Percentiles rank a stretch among this genome's conserved stretches.
Conservation (phyloP, 352 stramenopile genomes). For the Phytophthora fragariae region DNA sequence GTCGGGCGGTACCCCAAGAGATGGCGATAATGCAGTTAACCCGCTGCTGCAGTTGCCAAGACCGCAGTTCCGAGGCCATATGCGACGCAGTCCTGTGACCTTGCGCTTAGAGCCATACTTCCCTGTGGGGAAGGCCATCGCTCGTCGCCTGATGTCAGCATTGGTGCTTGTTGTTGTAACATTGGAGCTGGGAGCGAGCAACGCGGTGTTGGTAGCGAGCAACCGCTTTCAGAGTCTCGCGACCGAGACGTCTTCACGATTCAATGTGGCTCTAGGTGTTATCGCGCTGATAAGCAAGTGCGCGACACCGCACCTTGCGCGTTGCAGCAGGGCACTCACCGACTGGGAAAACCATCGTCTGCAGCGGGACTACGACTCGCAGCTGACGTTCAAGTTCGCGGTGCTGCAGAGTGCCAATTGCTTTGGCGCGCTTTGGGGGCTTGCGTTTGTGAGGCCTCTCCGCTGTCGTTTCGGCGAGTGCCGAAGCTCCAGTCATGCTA, state of each 20-base stretch:
- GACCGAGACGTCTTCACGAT: constrained; percentile 15
- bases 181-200: constrained; percentile 32
- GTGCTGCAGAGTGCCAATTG: constrained; percentile 70
- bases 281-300: constrained; percentile 45
- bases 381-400: constrained; percentile 79
- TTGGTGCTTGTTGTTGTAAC: constrained; percentile 37
- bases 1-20: constrained; percentile 49
- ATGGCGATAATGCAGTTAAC: constrained; percentile 20
- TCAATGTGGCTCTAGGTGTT: constrained; percentile 44
- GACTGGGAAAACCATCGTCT: constrained; percentile 82
- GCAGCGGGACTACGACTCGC: constrained; percentile 71
- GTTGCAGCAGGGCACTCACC: constrained; percentile 52
- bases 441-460: constrained; percentile 57
- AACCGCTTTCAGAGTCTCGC: constrained; percentile 35
- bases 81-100: constrained; percentile 60
- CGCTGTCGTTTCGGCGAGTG: constrained; percentile 26
- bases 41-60: constrained; percentile 38
- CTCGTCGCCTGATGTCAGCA: constrained; percentile 38
- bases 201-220: constrained; percentile 52
- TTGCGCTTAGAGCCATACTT: constrained; percentile 65
- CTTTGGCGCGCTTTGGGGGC: constrained; percentile 63
- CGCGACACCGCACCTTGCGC: constrained; percentile 39
- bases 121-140: constrained; percentile 37
- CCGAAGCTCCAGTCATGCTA: constrained; percentile 20
- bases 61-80: constrained; percentile 64